phyloP scores from a whole-genome alignment of 2,329 filamentous ascomycete genomes.

The Ilyonectria mors-panacis region DNA sequence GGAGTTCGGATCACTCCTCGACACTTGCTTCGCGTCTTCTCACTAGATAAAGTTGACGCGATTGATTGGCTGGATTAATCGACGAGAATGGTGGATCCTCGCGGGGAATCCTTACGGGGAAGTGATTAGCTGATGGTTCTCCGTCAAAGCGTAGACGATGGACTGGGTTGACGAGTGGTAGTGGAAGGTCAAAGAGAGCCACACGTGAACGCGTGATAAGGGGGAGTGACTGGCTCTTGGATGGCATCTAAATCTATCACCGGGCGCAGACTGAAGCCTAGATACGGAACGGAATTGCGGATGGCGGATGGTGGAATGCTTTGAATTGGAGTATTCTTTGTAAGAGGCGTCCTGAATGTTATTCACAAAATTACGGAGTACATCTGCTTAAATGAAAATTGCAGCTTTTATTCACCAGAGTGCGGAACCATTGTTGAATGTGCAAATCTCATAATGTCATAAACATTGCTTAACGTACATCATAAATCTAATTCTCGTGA shows the following conservation, averaged over 20 bases:
- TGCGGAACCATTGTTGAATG: too few species aligned
- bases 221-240: background rate
- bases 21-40: slow-evolving; percentile 4
- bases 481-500: background rate
- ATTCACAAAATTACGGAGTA: too few species aligned
- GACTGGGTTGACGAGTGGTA: background rate
- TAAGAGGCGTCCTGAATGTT: too few species aligned
- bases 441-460: too few species aligned
- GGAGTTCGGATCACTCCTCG: slow-evolving; percentile 21
- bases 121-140: background rate
- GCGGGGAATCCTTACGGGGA: slow-evolving; percentile 16
- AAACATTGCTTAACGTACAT: background rate
- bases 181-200: background rate
- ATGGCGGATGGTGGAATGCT: background rate
- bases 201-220: background rate
- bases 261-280: background rate
- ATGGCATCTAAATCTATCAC: background rate
- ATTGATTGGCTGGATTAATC: slow-evolving; percentile 32
- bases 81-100: slow-evolving; percentile 18
- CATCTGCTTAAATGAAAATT: too few species aligned
- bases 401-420: too few species aligned
- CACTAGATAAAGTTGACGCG: slow-evolving; percentile 4
- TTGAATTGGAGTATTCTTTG: too few species aligned
- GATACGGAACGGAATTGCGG: background rate
- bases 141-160: background rate